These are phyloP conservation scores for Dothistroma septosporum DNA, from an alignment of 2,329 filamentous ascomycete genomes.

Conservation along the genomic window DNA sequence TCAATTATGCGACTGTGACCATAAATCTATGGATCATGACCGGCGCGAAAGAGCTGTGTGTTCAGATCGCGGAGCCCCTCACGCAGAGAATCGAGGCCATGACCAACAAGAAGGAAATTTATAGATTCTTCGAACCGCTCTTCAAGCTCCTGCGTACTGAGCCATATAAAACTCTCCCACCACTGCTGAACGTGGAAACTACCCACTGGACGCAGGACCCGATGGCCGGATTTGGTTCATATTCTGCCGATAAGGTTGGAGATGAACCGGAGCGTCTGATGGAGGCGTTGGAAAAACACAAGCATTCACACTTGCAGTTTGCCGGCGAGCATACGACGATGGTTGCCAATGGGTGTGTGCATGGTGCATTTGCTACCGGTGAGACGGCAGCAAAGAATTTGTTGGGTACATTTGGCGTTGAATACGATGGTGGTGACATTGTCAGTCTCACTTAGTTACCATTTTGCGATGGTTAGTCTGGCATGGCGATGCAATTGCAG, in stretches of 20 bases:
- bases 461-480: not conserved
- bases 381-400: slow-evolving; percentile 42
- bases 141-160: slow-evolving; percentile 44
- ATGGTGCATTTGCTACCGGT: slow-evolving; percentile 44
- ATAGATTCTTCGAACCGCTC: slow-evolving; percentile 43
- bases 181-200: slow-evolving; percentile 40
- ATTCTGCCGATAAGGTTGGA: slow-evolving; percentile 45
- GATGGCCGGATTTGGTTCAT: slow-evolving; percentile 42
- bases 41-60: slow-evolving; percentile 41
- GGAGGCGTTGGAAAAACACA: slow-evolving; percentile 38
- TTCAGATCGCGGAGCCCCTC: slow-evolving; percentile 44
- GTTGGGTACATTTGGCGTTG: slow-evolving; percentile 36
- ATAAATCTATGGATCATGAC: slow-evolving; percentile 46
- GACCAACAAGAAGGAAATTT: slow-evolving; percentile 37
- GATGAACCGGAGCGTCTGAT: slow-evolving; percentile 40
- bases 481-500: not conserved
- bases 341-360: slow-evolving; percentile 43
- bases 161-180: slow-evolving; percentile 43
- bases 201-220: slow-evolving; percentile 45
- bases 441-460: slow-evolving; percentile 19
- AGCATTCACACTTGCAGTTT: slow-evolving; percentile 39
- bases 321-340: slow-evolving; percentile 40
- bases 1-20: slow-evolving; percentile 44
- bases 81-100: slow-evolving; percentile 45
- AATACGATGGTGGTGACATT: slow-evolving; percentile 33